Base-by-base conservation (phyloP, 176 grass and related monocot species). In the Zoysia pacifica region DNA sequence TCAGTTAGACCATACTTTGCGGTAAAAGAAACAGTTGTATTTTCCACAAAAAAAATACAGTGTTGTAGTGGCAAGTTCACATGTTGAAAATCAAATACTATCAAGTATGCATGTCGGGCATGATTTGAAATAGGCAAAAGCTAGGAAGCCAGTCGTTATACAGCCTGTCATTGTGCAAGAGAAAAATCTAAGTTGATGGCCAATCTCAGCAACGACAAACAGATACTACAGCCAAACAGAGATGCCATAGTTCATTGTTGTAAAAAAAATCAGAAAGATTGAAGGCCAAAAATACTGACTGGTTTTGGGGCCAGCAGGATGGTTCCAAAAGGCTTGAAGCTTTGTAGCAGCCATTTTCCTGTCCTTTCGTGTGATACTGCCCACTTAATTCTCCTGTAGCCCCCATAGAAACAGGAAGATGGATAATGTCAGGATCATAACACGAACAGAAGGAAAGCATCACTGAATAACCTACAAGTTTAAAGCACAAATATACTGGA, bases 301-400 rank as follows among this genome's bases (percentile, higher is more conserved):
- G 46, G 95, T 94, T 91, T 94, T 97, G 55, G 95, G 91, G 65
- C 95, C 95, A 72, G 92, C 95, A 11, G 95, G 92, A 69, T 97
- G 92, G 81, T 97, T 97, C 95, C 78, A 97, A 44, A 97, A 42
- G 20, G 91, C 86, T 61, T 97, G 89, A 82, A 97, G 60, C 86
- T 97, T 97, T 41, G 95, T 81, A 58, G 65, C 18, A 60, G 94
- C 89, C 89, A 97, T 90, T 84, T 77, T 76, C 54, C 48, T 44
- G 48, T 75, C 80, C 71, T 76, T 55, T 70, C 5, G 69, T 4
- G 10, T 52, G 14, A 38, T 67, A 69, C 69, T 51, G 43, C 51
- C 28, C 7, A 81, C 45, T 53, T 69, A 56, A 37, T 42, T 81
- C 53, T 73, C 58, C 39, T 58, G 38, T 9, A 9, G 7, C 7